Evolutionary conservation across 1,284 basidiomycete genomes (phyloP), one percentile per base, ranked within the genome.

Genomic region (Moniliophthora roreri): DNA sequence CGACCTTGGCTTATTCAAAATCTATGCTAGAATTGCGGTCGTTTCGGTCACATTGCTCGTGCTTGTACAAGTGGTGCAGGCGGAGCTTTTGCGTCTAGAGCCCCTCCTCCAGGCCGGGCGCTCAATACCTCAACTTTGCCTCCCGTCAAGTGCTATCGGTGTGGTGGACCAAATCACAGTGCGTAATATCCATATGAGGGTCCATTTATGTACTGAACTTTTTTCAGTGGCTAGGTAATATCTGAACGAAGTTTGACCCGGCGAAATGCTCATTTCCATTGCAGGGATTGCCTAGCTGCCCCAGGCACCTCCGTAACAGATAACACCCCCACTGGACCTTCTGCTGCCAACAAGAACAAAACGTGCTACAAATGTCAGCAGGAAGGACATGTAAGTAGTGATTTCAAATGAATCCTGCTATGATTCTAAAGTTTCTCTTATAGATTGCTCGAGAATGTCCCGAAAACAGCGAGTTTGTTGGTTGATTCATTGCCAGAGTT

Each of bases 321-420:
- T 36, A 64, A 69, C 46, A 59, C 71, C 50, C 70, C 75, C 11
- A 75, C 72, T 40, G 73, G 72, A 34, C 67, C 72, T 38, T 67
- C 74, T 18, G 69, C 68, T 21, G 71, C 72, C 37, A 82, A 79
- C 69, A 88, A 82, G 71, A 82, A 69, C 61, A 91, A 89, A 74
- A 89, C 85, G 41, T 93, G 91, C 68, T 93, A 90, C 73, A 91
- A 89, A 66, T 93, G 91, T 65, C 86, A 90, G 65, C 82, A 87
- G 67, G 86, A 89, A 68, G 90, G 91, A 58, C 91, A 93, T 76
- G 90, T 93, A 62, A 64, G 80, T 70, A 34, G 20, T 37, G 26
- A 45, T 20, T 40, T 11, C 21, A 38, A 40, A 41, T 38, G 16
- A 15, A 21, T 42, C 28, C 9, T 42, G 20, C 40, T 48, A 39